These are phyloP conservation scores for Aspergillus spinulosporus DNA, from an alignment of 2,329 filamentous ascomycete species.

Conservation along the genomic window DNA sequence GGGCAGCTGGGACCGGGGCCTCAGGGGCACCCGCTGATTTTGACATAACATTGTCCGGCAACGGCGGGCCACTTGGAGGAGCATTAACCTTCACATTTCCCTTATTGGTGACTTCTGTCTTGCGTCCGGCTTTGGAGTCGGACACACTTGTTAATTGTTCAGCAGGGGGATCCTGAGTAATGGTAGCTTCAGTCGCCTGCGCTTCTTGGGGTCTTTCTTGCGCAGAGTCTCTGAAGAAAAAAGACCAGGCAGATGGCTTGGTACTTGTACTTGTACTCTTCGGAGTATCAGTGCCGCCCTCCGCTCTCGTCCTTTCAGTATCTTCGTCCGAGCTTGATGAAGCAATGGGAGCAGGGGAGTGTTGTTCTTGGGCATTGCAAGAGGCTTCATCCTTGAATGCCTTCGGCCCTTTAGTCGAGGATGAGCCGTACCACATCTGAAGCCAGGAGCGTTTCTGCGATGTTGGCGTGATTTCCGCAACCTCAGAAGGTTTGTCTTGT, in stretches of 20 bases:
- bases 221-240: slow-evolving; percentile 41
- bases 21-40: slow-evolving; percentile 21
- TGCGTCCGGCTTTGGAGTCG: slow-evolving; percentile 25
- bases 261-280: slow-evolving; percentile 20
- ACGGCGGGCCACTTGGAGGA: slow-evolving; percentile 24
- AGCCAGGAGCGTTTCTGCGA: slow-evolving; percentile 46
- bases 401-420: slow-evolving; percentile 28
- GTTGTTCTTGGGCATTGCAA: slow-evolving; percentile 16
- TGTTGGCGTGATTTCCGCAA: slow-evolving; percentile 18
- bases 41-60: slow-evolving; percentile 26
- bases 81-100: slow-evolving; percentile 30
- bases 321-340: slow-evolving; percentile 17
- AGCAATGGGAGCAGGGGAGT: slow-evolving; percentile 15
- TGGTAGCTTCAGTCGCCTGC: slow-evolving; percentile 28
- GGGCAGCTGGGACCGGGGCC: slow-evolving; percentile 25
- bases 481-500: slow-evolving; percentile 16
- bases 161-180: slow-evolving; percentile 22
- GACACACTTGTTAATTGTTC: slow-evolving; percentile 22
- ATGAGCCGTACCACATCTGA: slow-evolving; percentile 45
- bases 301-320: slow-evolving; percentile 21
- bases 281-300: slow-evolving; percentile 26
- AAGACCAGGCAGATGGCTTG: slow-evolving; percentile 43
- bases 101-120: slow-evolving; percentile 30
- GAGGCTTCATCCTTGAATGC: slow-evolving; percentile 23
- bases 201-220: slow-evolving; percentile 28